Percentiles rank a stretch among this genome's conserved stretches.
Conservation (phyloP, 345 rosid species). For the Syzygium oleosum region DNA sequence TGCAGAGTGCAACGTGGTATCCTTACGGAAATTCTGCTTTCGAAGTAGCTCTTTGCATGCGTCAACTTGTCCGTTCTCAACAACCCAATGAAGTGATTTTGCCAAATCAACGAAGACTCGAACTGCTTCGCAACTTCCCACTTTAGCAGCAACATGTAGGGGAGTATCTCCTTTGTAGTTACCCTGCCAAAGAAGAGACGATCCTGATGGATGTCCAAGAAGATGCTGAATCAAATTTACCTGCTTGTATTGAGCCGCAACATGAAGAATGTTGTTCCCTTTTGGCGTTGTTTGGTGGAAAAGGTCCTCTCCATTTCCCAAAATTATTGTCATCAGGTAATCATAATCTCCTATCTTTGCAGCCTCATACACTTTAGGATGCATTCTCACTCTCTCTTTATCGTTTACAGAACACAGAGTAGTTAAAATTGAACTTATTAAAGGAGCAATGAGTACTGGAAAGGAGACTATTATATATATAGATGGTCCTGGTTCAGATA, state of each 20-base stretch:
- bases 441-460: not conserved
- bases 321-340: not conserved
- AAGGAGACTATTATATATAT: too few relatives aligned
- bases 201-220: not conserved
- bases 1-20: not conserved
- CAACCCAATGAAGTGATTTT: not conserved
- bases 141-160: not conserved
- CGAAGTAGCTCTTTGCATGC: not conserved
- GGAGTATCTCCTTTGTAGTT: not conserved
- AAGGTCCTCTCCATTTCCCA: not conserved
- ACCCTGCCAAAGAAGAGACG: not conserved
- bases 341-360: not conserved
- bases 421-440: not conserved
- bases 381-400: not conserved
- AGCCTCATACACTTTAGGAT: not conserved
- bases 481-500: too few relatives aligned
- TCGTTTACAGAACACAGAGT: not conserved
- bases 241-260: not conserved
- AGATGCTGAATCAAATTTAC: not conserved
- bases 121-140: not conserved
- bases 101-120: not conserved
- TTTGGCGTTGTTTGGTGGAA: not conserved
- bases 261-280: not conserved
- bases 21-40: not conserved
- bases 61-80: not conserved